Evolutionary conservation across 2,329 filamentous ascomycete species (phyloP), one percentile per base, ranked within the genome.

Genomic region (Ascosphaera acerosa): DNA sequence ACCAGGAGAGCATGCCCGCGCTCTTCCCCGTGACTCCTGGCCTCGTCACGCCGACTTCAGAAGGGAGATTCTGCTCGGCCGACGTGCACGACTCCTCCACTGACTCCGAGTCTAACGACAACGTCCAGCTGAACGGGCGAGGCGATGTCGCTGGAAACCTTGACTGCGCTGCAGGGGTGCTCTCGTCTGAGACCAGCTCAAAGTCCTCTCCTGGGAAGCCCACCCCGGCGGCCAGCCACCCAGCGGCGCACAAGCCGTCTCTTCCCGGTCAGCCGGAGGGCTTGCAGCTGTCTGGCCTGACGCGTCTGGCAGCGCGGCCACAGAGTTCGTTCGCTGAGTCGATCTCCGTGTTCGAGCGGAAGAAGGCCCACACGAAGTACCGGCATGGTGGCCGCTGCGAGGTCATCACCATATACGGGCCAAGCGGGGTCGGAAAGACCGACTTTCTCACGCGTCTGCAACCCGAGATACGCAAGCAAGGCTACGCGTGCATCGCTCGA

Each of bases 401-500:
- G 41, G 51, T 72, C 3, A 58, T 72, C 28, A 57, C 60, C 10
- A 59, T 72, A 26, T 59, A 52, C 32, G 67, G 66, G 14, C 50
- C 55, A 12, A 57, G 64, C 29, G 67, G 67, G 2, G 53, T 65
- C 19, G 67, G 67, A 10, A 72, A 72, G 42, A 64, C 64, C 2
- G 61, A 65, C 34, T 50, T 72, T 4, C 48, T 71, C 10, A 64
- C 66, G 38, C 61, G 59, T 34, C 55, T 69, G 6, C 65, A 70
- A 37, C 53, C 59, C 6, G 52, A 54, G 15, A 65, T 66, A 23
- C 59, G 67, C 18, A 61, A 57, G 38, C 49, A 61, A 35, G 66
- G 66, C 4, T 72, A 70, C 40, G 67, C 68, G 39, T 63, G 64
- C 1, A 58, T 60, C 29, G 59, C 64, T 16, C 66, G 64, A 38